These are phyloP conservation scores for Ascocoryne sarcoides DNA, from an alignment of 2,329 filamentous ascomycete genomes.

Conservation along the genomic window DNA sequence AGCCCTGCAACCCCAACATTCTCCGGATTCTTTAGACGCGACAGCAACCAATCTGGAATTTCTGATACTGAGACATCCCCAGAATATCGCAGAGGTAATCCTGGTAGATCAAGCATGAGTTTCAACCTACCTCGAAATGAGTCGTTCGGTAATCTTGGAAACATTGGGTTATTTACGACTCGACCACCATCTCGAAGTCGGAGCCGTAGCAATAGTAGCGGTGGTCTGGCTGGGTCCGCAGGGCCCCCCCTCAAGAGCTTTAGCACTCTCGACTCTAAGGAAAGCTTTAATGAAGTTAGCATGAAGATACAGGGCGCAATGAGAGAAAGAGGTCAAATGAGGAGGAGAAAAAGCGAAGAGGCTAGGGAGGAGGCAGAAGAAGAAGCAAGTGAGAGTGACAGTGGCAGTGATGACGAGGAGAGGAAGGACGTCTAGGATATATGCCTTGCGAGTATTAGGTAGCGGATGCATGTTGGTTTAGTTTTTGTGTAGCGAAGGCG, in stretches of 20 bases:
- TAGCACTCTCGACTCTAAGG: slow-evolving; percentile 57
- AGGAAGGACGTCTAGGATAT: neutral
- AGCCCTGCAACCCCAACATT: slow-evolving; percentile 21
- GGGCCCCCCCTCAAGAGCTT: slow-evolving; percentile 63
- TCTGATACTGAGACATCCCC: slow-evolving; percentile 23
- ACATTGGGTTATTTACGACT: slow-evolving; percentile 83
- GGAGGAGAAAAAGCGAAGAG: slow-evolving; percentile 31
- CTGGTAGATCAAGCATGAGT: slow-evolving; percentile 24
- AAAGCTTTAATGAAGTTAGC: slow-evolving; percentile 73
- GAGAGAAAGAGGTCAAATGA: slow-evolving; percentile 61
- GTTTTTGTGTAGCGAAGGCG: neutral
- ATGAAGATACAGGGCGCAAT: slow-evolving; percentile 79
- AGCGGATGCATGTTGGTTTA: neutral
- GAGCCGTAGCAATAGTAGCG: slow-evolving; percentile 59
- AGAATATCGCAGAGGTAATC: slow-evolving; percentile 19
- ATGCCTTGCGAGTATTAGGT: neutral
- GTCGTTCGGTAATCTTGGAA: slow-evolving; percentile 83
- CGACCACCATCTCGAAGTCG: slow-evolving; percentile 73
- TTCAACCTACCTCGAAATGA: slow-evolving; percentile 67
- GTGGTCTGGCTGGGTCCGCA: slow-evolving; percentile 50
- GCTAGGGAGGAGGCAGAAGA: slow-evolving; percentile 32
- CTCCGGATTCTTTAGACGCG: slow-evolving; percentile 30
- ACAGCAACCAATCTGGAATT: slow-evolving; percentile 41
- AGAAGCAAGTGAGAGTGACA: slow-evolving; percentile 34
- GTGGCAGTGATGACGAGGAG: slow-evolving; percentile 14